Base-by-base conservation (phyloP, 2,329 filamentous ascomycete species). In the Fusarium longipes region DNA sequence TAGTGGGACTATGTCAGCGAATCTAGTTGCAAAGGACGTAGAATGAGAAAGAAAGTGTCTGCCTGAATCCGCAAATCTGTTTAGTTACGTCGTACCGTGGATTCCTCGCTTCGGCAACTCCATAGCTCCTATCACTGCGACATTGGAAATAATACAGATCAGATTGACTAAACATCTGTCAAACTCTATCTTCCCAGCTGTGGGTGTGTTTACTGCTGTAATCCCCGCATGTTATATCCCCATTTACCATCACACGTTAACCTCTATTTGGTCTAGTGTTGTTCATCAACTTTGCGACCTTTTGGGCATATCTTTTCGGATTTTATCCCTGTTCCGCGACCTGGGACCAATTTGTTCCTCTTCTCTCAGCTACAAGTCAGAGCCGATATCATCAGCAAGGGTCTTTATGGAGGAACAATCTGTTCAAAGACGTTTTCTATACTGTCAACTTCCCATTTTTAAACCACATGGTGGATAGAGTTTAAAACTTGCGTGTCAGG, bases 1-100 rank as follows among this genome's bases (percentile, higher is more conserved):
- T 11, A 18, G 11, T 1, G 8, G 8, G 3, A 8, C 1, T 3
- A 8, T 11, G 5, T 27, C 17, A 6, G 10, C 3, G 24, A 18
- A 27, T 5, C 8, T 8, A 27, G 4, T 15, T 6, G 3, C 4
- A 9, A 18, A 15, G 7, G 6, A 20, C 15, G 4, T 17, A 22
- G 18, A 14, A 24, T 6, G 8, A 8, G 2, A 6, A 25, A 9
- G n/a, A 20, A 8, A 32, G 17, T 7, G 6, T 17, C 8, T 11
- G 8, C 20, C 18, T 22, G 22, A 18, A 36, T 36, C 38, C 7
- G 14, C 15, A 24, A 8, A n/a, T 4, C 6, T 43, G 4, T 8
- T 8, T 38, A 9, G 6, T 33, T 22, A 20, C 12, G 6, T 20
- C 10, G 11, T 6, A 22, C 12, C 5, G 22, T 22, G 6, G 14